Conservation (phyloP, 2,329 filamentous ascomycete species). For the Massarina eburnea region DNA sequence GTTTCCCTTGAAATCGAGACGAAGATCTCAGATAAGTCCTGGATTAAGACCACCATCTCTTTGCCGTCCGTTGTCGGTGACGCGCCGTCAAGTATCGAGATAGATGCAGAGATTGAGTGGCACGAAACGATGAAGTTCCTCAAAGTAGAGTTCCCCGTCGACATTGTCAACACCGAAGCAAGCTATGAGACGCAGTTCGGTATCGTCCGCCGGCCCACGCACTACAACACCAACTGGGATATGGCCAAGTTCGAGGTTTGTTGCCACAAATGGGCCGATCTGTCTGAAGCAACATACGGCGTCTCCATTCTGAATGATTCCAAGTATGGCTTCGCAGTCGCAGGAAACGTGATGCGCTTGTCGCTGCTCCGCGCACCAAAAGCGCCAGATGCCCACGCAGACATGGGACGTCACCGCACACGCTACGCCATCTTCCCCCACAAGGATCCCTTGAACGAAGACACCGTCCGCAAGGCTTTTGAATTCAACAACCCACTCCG, state of each 20-base stretch:
- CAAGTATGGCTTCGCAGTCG: constrained; percentile 94
- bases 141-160: constrained; percentile 97
- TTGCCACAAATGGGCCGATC: constrained; percentile 90
- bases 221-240: constrained; percentile 98
- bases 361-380: constrained; percentile 86
- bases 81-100: constrained; percentile 71
- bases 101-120: constrained; percentile 90
- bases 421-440: constrained; percentile 92
- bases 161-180: constrained; percentile 86
- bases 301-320: constrained; percentile 93
- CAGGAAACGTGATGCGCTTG: constrained; percentile 85
- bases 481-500: constrained; percentile 86
- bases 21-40: constrained; percentile 83
- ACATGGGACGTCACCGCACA: constrained; percentile 88
- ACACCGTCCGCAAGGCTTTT: constrained; percentile 79
- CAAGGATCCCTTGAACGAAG: constrained; percentile 66
- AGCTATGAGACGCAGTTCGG: constrained; percentile 95
- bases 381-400: constrained; percentile 87
- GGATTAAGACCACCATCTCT: constrained; percentile 82
- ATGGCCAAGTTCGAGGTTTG: constrained; percentile 98
- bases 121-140: constrained; percentile 96
- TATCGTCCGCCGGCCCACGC: constrained; percentile 83
- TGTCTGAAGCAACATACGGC: constrained; percentile 85
- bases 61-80: constrained; percentile 69
- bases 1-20: constrained; percentile 83